Conservation (phyloP, 306 rosid genomes). For the Gastrolobium bilobum region DNA sequence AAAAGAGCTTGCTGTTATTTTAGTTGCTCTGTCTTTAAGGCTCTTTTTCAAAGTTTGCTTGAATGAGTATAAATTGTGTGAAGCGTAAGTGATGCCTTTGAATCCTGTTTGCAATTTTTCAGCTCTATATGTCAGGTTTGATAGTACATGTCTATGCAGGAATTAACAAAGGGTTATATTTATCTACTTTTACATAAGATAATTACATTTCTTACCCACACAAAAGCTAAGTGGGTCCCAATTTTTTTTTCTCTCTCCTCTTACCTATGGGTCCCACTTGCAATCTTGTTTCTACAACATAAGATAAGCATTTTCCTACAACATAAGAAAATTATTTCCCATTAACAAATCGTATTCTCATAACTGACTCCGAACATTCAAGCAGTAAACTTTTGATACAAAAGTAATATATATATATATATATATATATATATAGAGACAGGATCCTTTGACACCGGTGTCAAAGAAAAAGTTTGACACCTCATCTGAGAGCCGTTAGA, state of each 20-base stretch:
- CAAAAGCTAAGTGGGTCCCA: too few species aligned
- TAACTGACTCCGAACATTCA: constrained; percentile 28
- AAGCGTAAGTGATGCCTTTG: constrained; percentile 44
- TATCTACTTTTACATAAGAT: too few species aligned
- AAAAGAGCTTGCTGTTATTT: not conserved
- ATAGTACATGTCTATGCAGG: constrained; percentile 49
- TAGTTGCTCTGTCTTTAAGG: not conserved
- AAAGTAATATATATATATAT: not conserved
- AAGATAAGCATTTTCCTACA: too few species aligned
- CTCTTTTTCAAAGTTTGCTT: constrained; percentile 26
- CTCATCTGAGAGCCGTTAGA: too few species aligned
- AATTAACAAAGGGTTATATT: constrained; percentile 58
- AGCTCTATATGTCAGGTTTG: constrained; percentile 53
- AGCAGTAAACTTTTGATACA: constrained; percentile 1
- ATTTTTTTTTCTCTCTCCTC: too few species aligned
- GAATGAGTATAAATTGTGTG: constrained; percentile 31
- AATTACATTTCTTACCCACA: too few species aligned
- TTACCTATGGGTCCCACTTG: too few species aligned
- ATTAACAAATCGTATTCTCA: constrained; percentile 47
- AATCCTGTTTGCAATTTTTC: constrained; percentile 51
- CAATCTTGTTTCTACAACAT: too few species aligned
- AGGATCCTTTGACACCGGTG: too few species aligned
- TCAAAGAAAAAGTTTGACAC: too few species aligned
- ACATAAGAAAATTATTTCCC: too few species aligned
- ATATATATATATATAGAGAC: too few species aligned